Evolutionary conservation across 805 yeast genomes (phyloP).

Genomic region (Barnettozyma salicaria): DNA sequence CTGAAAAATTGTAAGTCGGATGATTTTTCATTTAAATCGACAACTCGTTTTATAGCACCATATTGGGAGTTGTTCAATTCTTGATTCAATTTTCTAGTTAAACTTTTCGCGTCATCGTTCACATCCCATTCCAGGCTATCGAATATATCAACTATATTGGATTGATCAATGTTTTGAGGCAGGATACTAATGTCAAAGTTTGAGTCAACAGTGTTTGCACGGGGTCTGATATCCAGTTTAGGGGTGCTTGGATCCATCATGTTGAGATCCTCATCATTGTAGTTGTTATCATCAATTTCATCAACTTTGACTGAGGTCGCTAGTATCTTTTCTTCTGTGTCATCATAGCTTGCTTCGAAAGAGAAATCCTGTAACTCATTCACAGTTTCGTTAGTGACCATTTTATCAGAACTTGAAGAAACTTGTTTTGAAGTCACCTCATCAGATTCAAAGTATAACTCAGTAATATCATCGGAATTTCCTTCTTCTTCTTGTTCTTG

Average conservation of each 20-base stretch:
- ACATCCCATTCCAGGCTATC: slow-evolving; percentile 76
- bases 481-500: slow-evolving; percentile 16
- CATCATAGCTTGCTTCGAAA: slow-evolving; percentile 17
- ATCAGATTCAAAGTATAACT: slow-evolving; percentile 16
- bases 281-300: slow-evolving; percentile 19
- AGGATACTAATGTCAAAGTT: slow-evolving; percentile 21
- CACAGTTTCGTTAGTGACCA: slow-evolving; percentile 1
- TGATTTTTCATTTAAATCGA: slow-evolving; percentile 43
- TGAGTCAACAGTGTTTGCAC: slow-evolving; percentile 28
- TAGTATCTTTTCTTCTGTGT: slow-evolving; percentile 4
- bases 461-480: slow-evolving; percentile 24
- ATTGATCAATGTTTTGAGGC: slow-evolving; percentile 13
- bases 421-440: slow-evolving; percentile 1
- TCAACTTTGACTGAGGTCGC: slow-evolving; percentile 10
- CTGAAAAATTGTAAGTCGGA: slow-evolving; percentile 38
- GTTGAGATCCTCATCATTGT: slow-evolving; percentile 20
- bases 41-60: slow-evolving; percentile 50
- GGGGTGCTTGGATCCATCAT: slow-evolving; percentile 12
- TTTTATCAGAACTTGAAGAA: slow-evolving; percentile 3
- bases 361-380: slow-evolving; percentile 18
- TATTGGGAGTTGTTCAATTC: slow-evolving; percentile 61
- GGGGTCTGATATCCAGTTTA: slow-evolving; percentile 10
- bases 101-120: slow-evolving; percentile 52
- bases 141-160: slow-evolving; percentile 54
- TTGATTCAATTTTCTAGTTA: slow-evolving; percentile 51